phyloP scores from a whole-genome alignment of 345 rosid species.

The Rhizophora apiculata region DNA sequence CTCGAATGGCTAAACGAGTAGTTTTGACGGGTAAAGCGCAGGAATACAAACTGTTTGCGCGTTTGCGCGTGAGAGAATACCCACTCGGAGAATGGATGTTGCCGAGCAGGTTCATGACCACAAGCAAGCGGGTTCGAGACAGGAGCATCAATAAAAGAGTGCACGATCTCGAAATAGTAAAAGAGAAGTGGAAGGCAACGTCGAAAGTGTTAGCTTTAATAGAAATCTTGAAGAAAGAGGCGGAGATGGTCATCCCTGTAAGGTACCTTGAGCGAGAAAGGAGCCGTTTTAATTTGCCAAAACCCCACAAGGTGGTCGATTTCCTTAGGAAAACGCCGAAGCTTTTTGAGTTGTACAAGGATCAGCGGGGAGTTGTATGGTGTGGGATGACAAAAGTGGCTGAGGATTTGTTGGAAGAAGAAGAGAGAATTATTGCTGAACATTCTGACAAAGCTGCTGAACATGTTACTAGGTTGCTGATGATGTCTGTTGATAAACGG shows the following conservation, averaged over 20 bases:
- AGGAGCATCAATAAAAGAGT: constrained; percentile 67
- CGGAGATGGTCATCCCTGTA: constrained; percentile 62
- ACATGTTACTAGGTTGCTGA: constrained; percentile 68
- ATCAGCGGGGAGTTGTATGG: constrained; percentile 67
- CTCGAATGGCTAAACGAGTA: not conserved
- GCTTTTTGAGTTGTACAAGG: constrained; percentile 73
- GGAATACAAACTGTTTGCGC: constrained; percentile 32
- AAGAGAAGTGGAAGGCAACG: constrained; percentile 68
- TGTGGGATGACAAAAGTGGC: constrained; percentile 70
- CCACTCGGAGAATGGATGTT: constrained; percentile 25
- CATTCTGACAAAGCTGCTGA: constrained; percentile 66
- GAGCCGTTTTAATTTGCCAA: constrained; percentile 55
- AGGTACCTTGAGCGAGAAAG: constrained; percentile 53
- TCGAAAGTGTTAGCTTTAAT: constrained; percentile 57
- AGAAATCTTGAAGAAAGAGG: constrained; percentile 65
- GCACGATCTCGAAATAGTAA: constrained; percentile 62
- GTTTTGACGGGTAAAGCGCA: constrained; percentile 4
- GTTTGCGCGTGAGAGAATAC: constrained; percentile 37
- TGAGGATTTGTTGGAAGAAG: constrained; percentile 60
- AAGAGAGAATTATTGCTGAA: constrained; percentile 56
- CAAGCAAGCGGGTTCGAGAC: constrained; percentile 73
- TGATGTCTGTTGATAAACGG: constrained; percentile 67
- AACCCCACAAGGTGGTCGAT: constrained; percentile 61
- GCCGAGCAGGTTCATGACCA: constrained; percentile 61
- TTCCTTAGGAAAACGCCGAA: constrained; percentile 69